Evolutionary conservation across 768 basidiomycete species (phyloP), one percentile per base, ranked within the genome.

Genomic region (Auricularia sp.): DNA sequence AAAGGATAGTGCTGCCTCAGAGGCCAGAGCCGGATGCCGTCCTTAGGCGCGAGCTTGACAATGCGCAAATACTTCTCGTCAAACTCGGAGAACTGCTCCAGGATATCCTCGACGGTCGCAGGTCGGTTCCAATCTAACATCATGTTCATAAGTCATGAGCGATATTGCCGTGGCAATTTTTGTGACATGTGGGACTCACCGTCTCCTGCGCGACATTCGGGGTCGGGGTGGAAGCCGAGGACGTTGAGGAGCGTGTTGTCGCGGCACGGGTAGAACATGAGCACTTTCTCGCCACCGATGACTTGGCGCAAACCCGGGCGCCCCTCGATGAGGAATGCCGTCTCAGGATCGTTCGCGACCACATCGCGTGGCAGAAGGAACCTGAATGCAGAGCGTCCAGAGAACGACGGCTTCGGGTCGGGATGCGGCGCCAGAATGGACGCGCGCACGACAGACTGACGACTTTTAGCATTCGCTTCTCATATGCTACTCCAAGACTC

Each of bases 1-100:
- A n/a, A 62, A 44, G 56, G 64, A 33, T 39, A 62, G 61, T 61
- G 59, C 36, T 42, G 64, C 4, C 39, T n/a, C 64, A 44, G 64
- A 21, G 33, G 64, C 64, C 58, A 61, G 29, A 35, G 59, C 21
- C 39, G 24, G 18, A 61, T 65, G 24, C 29, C 24, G 3, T 59
- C 56, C 34, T 59, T 59, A 21, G 56, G 56, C 7, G 56, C 56
- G 29, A 59, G 56, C 29, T 59, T 59, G 56, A 59, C 29, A 33
- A 59, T 59, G 18, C 29, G 14, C 29, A 59, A 29, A 33, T 59
- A 59, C 56, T 59, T 59, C 56, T 59, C 56, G 18, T 59, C 56
- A 3, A 59, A 59, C 29, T 35, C 56, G 2, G 24, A n/a, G 29
- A 59, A 59, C 34, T 59, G 29, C 56, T 59, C 56, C 4, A 59